Evolutionary conservation across 2,329 filamentous ascomycete species (phyloP).

Genomic region (Fusarium mundagurra): DNA sequence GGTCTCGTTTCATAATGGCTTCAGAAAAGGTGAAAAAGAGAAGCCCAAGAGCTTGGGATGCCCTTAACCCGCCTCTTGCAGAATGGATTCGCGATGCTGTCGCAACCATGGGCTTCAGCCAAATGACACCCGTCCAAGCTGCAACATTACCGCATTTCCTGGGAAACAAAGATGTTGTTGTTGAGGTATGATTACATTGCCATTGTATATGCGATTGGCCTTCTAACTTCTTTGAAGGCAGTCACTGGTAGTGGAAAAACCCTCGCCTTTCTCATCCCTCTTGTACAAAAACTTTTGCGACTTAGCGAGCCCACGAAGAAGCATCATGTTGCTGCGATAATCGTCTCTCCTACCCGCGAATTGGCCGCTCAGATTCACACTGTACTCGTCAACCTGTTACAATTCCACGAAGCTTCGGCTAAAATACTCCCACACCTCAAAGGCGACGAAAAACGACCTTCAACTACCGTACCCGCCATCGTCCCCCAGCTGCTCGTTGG

Average conservation of each 20-base stretch:
- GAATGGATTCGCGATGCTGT: slow-evolving; percentile 88
- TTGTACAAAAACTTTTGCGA: slow-evolving; percentile 83
- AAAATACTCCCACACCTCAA: slow-evolving; percentile 66
- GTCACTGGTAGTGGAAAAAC: slow-evolving; percentile 95
- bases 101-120: slow-evolving; percentile 82
- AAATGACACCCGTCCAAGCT: slow-evolving; percentile 95
- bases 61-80: slow-evolving; percentile 52
- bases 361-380: slow-evolving; percentile 89
- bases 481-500: slow-evolving; percentile 90
- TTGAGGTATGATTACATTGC: slow-evolving; percentile 65
- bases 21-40: slow-evolving; percentile 52
- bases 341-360: slow-evolving; percentile 91
- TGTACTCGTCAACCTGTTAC: slow-evolving; percentile 79
- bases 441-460: slow-evolving; percentile 65
- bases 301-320: slow-evolving; percentile 85
- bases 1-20: slow-evolving; percentile 40
- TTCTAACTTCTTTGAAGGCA: slow-evolving; percentile 59
- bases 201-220: neutral
- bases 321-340: slow-evolving; percentile 88
- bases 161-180: slow-evolving; percentile 90
- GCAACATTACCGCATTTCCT: slow-evolving; percentile 90
- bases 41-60: slow-evolving; percentile 59
- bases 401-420: slow-evolving; percentile 84
- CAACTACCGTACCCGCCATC: slow-evolving; percentile 61
- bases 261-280: slow-evolving; percentile 83